Evolutionary conservation across 2,329 filamentous ascomycete genomes (phyloP), one percentile per base, ranked within the genome.

Genomic region (Cadophora sp.): DNA sequence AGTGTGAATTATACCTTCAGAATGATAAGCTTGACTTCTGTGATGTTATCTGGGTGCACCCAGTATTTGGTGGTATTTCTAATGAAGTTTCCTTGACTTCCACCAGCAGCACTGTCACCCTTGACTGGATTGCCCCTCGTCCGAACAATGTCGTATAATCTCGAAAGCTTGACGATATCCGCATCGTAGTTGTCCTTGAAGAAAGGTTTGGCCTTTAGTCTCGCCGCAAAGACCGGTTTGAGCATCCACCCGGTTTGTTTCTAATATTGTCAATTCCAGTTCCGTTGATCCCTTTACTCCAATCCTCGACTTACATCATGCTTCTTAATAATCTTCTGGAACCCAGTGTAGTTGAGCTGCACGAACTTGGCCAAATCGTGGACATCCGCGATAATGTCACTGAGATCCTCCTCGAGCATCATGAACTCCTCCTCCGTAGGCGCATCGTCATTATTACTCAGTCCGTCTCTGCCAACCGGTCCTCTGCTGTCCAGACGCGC

Each of bases 251-350:
- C 87, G 0, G 96, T 99, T 84, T 92, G 86, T 93, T 99, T 99
- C 92, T 96, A 76, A 24, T 7, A 31, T 7, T 7, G 59, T 75
- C 55, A 75, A 70, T 51, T 26, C 55, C 27, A 50, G 4, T 65
- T 14, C 24, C 22, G n/a, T n/a, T n/a, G n/a, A 24, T 22, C n/a
- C 2, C 6, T 37, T 2, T 34, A 56, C 14, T n/a, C 11, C 56
- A 29, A 12, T 14, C 19, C n/a, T 19, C 3, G 55, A 83, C 91
- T 75, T 81, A 95, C 92, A 82, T 97, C 96, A 80, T 99, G 96
- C 85, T 99, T 99, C 86, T 99, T 99, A 81, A 99, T 97, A 72
- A 99, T 99, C 85, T 99, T 99, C 84, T 97, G 97, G 79, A 99
- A 99, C 5, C 96, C 96, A 0, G 95, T 98, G 79, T 99, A 99